Evolutionary conservation across 352 stramenopile species (phyloP), one percentile per base, ranked within the genome.

Genomic region (Phytophthora europaea): DNA sequence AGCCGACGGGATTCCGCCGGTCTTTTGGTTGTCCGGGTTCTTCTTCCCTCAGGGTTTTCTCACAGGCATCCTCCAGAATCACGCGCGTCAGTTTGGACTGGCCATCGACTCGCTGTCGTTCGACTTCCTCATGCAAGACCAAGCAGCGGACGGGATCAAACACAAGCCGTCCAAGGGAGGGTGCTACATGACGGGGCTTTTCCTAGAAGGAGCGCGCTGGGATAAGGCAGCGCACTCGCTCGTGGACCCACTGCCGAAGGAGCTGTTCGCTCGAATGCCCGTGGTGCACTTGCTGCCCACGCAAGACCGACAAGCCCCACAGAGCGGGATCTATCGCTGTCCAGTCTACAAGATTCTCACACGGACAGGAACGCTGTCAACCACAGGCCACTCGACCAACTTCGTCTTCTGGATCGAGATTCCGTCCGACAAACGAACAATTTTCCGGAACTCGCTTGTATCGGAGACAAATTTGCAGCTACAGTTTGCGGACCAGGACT

Each of bases 321-420:
- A 88, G 23, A 84, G 85, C 53, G 90, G 91, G 43, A 89, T 99
- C 53, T 99, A 99, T 58, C 92, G 93, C 22, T 98, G 94, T 50
- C 96, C 96, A 0, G 90, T 98, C 33, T 99, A 99, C 83, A 99
- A 99, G 78, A 97, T 98, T 47, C 85, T 99, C 53, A 98, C 91
- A 22, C 82, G 96, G 53, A 90, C 91, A 58, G 97, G 97, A 31
- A 98, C 94, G 40, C 78, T 99, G 15, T 98, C 94, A 2, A 99
- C 97, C 16, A 99, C 97, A 0, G 97, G 97, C 47, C 97, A 99
- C 75, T 98, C 91, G 36, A 99, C 97, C 26, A 99, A 99, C 85
- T 99, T 99, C 81, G 91, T 99, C 62, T 98, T 99, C 73, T 99
- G 96, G 97, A 97, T 99, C 68, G 95, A 99, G 58, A 88, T 99